Evolutionary conservation across 352 stramenopile genomes (phyloP).

Genomic region (Globisporangium carolinianum): DNA sequence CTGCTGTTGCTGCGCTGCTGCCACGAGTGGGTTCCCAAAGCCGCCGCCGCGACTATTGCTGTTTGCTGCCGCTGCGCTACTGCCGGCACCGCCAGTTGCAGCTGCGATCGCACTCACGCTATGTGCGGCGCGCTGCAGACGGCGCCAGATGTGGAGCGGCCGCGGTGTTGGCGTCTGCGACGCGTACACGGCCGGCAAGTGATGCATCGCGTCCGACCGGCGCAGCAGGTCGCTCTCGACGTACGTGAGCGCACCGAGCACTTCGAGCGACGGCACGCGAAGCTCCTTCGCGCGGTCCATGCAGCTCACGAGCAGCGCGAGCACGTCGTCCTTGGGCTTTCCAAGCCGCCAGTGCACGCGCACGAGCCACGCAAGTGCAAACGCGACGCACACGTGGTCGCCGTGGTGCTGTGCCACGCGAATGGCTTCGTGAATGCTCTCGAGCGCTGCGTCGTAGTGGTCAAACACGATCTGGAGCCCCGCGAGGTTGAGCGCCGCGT

Average conservation of each 20-base stretch:
- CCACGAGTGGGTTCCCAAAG: slow-evolving; percentile 23
- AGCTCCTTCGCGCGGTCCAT: slow-evolving; percentile 59
- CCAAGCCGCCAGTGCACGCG: slow-evolving; percentile 57
- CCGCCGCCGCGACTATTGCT: slow-evolving; percentile 3
- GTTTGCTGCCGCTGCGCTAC: no score
- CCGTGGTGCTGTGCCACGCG: slow-evolving; percentile 89
- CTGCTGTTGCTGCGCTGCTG: slow-evolving; percentile 7
- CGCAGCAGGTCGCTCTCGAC: slow-evolving; percentile 43
- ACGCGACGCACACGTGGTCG: slow-evolving; percentile 90
- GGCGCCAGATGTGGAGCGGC: slow-evolving; percentile 36
- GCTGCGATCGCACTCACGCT: slow-evolving; percentile 7
- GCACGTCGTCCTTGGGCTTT: slow-evolving; percentile 40
- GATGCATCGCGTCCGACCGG: slow-evolving; percentile 14
- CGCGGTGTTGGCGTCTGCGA: slow-evolving; percentile 23
- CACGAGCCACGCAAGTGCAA: slow-evolving; percentile 87
- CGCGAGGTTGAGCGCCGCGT: slow-evolving; percentile 87
- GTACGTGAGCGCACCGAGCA: slow-evolving; percentile 36
- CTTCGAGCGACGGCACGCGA: slow-evolving; percentile 38
- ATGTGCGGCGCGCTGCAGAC: slow-evolving; percentile 18
- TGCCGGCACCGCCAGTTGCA: background rate
- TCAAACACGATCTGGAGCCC: slow-evolving; percentile 85
- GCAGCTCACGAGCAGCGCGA: slow-evolving; percentile 40
- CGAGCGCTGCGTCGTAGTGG: slow-evolving; percentile 59
- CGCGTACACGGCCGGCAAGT: slow-evolving; percentile 28
- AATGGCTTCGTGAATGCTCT: slow-evolving; percentile 90